These are phyloP conservation scores for Orychophragmus violaceus DNA, from an alignment of 345 rosid genomes.

Conservation along the genomic window DNA sequence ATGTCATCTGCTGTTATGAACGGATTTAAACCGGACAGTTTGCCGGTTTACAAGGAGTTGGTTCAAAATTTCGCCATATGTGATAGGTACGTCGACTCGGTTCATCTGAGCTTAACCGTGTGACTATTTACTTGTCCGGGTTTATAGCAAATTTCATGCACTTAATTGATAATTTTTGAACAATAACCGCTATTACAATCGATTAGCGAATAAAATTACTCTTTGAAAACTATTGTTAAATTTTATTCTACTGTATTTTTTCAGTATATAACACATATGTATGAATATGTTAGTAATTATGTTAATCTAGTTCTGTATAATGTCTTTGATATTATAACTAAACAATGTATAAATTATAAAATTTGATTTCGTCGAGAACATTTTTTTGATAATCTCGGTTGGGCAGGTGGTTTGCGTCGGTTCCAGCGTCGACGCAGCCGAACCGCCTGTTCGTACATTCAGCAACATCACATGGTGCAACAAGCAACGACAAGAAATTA, in stretches of 20 bases:
- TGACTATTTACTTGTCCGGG: constrained; percentile 23
- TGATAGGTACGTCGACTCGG: constrained; percentile 27
- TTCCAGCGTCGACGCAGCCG: constrained; percentile 60
- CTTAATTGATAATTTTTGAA: no score
- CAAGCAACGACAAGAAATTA: constrained; percentile 38
- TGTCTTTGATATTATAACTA: no score
- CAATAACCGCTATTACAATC: no score
- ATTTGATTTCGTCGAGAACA: no score
- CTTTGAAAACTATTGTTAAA: no score
- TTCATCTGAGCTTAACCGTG: background rate
- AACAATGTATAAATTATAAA: no score
- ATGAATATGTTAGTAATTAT: no score
- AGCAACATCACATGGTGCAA: constrained; percentile 59
- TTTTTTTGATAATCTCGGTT: background rate
- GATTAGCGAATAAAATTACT: no score
- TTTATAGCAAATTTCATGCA: constrained; percentile 23
- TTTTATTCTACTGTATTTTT: no score
- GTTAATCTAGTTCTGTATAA: no score
- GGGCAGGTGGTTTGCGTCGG: constrained; percentile 53
- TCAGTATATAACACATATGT: no score
- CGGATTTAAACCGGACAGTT: constrained; percentile 55
- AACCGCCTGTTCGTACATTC: constrained; percentile 53
- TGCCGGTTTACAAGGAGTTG: constrained; percentile 55
- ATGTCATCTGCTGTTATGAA: constrained; percentile 66
- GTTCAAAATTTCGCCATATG: constrained; percentile 54